These are phyloP conservation scores for Remersonia thermophila DNA, from an alignment of 2,329 filamentous ascomycete genomes.

Conservation along the genomic window DNA sequence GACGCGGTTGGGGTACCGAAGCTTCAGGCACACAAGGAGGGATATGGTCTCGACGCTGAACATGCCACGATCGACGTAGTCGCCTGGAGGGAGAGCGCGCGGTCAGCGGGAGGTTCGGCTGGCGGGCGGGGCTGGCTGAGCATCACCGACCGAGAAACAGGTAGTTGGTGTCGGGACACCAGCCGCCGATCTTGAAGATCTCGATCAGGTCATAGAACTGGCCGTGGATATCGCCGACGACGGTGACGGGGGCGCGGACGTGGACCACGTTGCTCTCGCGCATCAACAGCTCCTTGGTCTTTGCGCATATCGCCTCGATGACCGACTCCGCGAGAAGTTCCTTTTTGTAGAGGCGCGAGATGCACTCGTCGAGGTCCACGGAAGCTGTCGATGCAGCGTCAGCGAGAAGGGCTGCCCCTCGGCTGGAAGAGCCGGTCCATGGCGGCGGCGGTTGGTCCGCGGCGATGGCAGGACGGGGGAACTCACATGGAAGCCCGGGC, in stretches of 20 bases:
- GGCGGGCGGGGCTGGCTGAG: no score
- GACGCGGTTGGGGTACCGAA: constrained; percentile 90
- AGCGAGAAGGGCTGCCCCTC: constrained; percentile 5
- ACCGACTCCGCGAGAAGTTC: constrained; percentile 92
- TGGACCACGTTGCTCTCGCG: constrained; percentile 99
- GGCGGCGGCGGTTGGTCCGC: background rate
- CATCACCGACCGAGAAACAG: constrained; percentile 67
- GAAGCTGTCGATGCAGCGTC: constrained; percentile 46
- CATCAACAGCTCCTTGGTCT: constrained; percentile 97
- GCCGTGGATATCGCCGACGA: constrained; percentile 96
- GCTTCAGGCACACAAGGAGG: constrained; percentile 88
- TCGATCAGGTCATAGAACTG: constrained; percentile 99
- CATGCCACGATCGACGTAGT: constrained; percentile 96
- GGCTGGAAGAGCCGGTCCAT: no score
- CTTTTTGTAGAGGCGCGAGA: constrained; percentile 90
- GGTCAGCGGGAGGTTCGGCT: background rate
- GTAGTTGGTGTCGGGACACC: constrained; percentile 96
- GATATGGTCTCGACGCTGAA: constrained; percentile 99
- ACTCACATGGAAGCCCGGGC: constrained; percentile 24
- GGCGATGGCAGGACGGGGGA: background rate
- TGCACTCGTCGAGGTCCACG: constrained; percentile 97
- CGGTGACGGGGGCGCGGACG: constrained; percentile 86
- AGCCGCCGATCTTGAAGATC: constrained; percentile 97
- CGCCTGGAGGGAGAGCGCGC: constrained; percentile 42
- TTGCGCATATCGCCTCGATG: constrained; percentile 97